A percentile compares a stretch with the other conserved stretches of the same genome.
Conservation (phyloP, 768 basidiomycete genomes). For the Hortiboletus flavorubellus region DNA sequence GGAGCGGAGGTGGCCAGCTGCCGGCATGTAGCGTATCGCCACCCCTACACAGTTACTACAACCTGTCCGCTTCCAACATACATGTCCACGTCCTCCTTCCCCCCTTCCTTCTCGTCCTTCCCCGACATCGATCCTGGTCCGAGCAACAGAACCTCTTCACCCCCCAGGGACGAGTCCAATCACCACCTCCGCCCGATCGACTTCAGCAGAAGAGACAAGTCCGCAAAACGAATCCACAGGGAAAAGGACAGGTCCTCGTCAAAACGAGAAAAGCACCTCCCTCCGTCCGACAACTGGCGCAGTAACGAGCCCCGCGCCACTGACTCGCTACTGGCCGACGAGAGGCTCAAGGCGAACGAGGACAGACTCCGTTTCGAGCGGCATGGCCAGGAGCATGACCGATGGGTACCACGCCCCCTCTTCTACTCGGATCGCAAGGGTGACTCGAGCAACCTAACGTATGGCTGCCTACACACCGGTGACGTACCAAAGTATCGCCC, state of each 20-base stretch:
- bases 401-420: constrained; percentile 28
- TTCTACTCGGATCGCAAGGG: constrained; percentile 70
- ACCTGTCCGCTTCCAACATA: not conserved
- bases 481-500: constrained; percentile 66
- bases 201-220: constrained; percentile 18
- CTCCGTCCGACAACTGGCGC: constrained; percentile 25
- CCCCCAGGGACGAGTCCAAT: constrained; percentile 14
- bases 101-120: constrained; percentile 68
- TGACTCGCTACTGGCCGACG: constrained; percentile 25
- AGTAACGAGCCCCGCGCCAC: constrained; percentile 11
- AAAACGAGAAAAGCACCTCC: constrained; percentile 31
- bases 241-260: constrained; percentile 29
- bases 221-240: constrained; percentile 21
- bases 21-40: not conserved
- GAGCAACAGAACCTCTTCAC: constrained; percentile 27
- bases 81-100: constrained; percentile 57
- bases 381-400: constrained; percentile 17
- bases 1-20: not conserved
- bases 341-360: constrained; percentile 33
- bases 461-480: constrained; percentile 59
- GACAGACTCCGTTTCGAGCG: constrained; percentile 28
- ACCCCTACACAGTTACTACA: constrained; percentile 1
- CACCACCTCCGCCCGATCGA: constrained; percentile 12
- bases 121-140: constrained; percentile 54
- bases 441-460: constrained; percentile 61